These are phyloP conservation scores for Prunus mume DNA, from an alignment of 306 rosid species.

Conservation along the genomic window DNA sequence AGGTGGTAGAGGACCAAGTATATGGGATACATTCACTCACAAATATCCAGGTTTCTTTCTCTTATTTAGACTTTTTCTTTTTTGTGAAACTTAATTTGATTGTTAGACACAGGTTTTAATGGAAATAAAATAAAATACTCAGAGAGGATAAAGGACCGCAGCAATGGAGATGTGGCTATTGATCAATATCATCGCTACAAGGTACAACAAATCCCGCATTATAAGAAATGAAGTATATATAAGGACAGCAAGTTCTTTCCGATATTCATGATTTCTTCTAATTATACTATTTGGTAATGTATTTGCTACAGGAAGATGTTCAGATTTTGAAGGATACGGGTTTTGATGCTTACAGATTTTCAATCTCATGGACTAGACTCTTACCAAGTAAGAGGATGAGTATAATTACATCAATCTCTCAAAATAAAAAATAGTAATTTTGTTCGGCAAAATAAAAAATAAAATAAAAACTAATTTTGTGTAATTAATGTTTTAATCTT, in stretches of 20 bases:
- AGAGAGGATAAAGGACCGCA: conserved; percentile 33
- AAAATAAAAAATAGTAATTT: too few relatives aligned
- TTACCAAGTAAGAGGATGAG: conserved; percentile 39
- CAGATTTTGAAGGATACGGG: conserved; percentile 33
- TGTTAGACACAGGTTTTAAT: background rate
- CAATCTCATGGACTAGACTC: conserved; percentile 54
- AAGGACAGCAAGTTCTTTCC: background rate
- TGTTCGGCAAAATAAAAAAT: too few relatives aligned
- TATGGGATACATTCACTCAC: conserved; percentile 63
- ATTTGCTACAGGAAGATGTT: conserved; percentile 41
- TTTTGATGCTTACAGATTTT: conserved; percentile 51
- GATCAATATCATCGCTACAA: conserved; percentile 44
- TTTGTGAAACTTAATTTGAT: too few relatives aligned
- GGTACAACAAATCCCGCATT: conserved; percentile 17
- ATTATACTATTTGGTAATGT: background rate
- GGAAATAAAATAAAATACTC: background rate
- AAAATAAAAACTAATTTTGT: too few relatives aligned
- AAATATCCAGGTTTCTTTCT: conserved; percentile 27
- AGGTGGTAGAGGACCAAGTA: conserved; percentile 49
- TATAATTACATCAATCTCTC: background rate
- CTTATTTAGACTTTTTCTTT: background rate
- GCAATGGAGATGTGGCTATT: conserved; percentile 41
- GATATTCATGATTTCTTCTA: background rate
- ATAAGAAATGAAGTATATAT: background rate
- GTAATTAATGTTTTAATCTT: background rate